phyloP scores from a whole-genome alignment of 768 basidiomycete genomes.

The Suillus weaverae region DNA sequence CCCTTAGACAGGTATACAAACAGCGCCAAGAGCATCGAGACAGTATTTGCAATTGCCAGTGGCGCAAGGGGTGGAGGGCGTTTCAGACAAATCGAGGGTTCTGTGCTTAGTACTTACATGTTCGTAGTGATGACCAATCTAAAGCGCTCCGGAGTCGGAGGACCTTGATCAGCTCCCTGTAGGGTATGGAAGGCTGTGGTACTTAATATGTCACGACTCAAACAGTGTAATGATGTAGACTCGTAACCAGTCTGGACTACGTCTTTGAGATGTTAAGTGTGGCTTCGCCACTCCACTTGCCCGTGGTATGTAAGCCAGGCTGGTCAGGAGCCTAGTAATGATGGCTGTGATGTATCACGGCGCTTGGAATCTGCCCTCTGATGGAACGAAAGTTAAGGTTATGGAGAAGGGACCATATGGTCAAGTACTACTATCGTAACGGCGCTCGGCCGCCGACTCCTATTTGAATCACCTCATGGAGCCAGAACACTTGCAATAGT shows the following conservation, averaged over 20 bases:
- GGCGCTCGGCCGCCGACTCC: too few species aligned
- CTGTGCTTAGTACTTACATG: not conserved
- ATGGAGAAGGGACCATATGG: too few species aligned
- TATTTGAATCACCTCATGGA: too few species aligned
- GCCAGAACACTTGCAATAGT: too few species aligned
- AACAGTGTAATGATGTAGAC: not conserved
- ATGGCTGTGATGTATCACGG: not conserved
- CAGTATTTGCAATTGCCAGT: constrained; percentile 3
- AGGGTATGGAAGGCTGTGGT: not conserved
- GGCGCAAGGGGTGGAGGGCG: constrained; percentile 18
- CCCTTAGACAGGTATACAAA: constrained; percentile 28
- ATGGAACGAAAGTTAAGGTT: not conserved
- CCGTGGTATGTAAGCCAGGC: too few species aligned
- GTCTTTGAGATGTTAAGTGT: too few species aligned
- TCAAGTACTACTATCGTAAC: too few species aligned
- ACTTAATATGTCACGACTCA: too few species aligned
- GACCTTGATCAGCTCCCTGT: not conserved
- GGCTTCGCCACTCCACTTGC: too few species aligned
- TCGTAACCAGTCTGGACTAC: too few species aligned
- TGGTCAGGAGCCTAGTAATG: too few species aligned
- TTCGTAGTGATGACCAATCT: not conserved
- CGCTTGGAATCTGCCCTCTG: not conserved
- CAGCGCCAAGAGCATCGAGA: constrained; percentile 27
- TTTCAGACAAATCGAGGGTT: not conserved
- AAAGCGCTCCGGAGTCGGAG: not conserved